Conservation (phyloP, 2,329 filamentous ascomycete species). For the Calonectria hongkongensis region DNA sequence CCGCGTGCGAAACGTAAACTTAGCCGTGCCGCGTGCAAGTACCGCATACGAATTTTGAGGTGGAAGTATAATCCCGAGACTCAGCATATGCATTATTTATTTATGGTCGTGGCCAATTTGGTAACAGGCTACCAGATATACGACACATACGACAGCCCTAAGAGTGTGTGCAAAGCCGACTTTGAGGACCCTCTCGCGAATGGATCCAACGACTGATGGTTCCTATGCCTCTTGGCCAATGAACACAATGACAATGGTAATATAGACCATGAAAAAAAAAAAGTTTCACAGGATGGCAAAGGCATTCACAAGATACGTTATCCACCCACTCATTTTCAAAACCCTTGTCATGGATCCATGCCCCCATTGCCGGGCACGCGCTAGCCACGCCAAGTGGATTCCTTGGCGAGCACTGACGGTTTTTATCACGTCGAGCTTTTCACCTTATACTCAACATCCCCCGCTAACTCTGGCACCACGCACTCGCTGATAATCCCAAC, state of each 20-base stretch:
- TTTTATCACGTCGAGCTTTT: not conserved
- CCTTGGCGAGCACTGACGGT: not conserved
- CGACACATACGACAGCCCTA: too few relatives aligned
- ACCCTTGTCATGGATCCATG: not conserved
- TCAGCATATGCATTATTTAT: not conserved
- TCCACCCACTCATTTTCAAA: not conserved
- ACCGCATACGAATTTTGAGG: not conserved
- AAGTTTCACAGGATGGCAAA: too few relatives aligned
- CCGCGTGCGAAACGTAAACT: not conserved
- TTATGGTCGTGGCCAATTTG: too few relatives aligned
- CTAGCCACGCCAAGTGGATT: not conserved
- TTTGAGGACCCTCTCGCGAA: not conserved
- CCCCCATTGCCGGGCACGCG: constrained; percentile 6
- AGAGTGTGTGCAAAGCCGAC: not conserved
- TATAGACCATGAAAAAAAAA: not conserved
- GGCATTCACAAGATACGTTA: too few relatives aligned
- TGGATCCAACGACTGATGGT: not conserved
- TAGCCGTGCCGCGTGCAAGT: not conserved
- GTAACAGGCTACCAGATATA: not conserved
- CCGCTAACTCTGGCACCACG: not conserved
- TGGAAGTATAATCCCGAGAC: not conserved
- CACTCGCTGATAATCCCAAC: not conserved
- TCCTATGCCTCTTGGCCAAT: not conserved
- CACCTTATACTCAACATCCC: constrained; percentile 3
- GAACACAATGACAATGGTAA: not conserved